Base-by-base conservation (phyloP, 1,284 basidiomycete species). In the Schizopora paradoxa region DNA sequence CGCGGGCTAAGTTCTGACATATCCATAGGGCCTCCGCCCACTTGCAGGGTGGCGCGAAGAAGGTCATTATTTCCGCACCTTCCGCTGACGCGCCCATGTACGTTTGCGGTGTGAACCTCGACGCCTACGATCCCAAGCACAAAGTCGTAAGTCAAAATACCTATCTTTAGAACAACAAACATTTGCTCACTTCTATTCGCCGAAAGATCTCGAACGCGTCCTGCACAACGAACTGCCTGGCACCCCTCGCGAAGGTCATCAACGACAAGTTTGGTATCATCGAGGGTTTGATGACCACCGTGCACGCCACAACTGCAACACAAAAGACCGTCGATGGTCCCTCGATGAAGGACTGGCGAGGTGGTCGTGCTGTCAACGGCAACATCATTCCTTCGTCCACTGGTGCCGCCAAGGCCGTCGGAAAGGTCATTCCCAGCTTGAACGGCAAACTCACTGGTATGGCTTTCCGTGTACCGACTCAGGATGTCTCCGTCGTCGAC, bases 321-420 rank as follows among this genome's bases (percentile, higher is more conserved):
- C 95, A 99, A 75, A 99, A 98, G 85, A 98, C 95, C 58, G 95
- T 97, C 61, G 94, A 97, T 60, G 94, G 94, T 54, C 94, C 94
- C 43, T 98, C 92, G 44, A 65, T 77, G 75, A 97, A 92, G 74
- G 90, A 92, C 73, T 89, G 91, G 91, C 86, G 89, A 69, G 96
- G 96, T 67, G 95, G 95, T 60, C 96, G 95, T 76, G 83, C 86
- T 60, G 93, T 95, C 54, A 86, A 85, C 69, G 89, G 89, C 75
- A 99, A 99, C 85, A 98, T 99, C 73, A 99, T 99, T 66, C 95
- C 95, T 50, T 98, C 95, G 25, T 96, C 92, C 61, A 99, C 96
- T 55, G 95, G 95, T 76, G 95, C 95, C 55, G 96, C 96, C 69
- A 99, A 99, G 80, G 92, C 94, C 55, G 95, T 98, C 65, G 95